Evolutionary conservation across 495 filamentous ascomycete genomes (phyloP).

Genomic region (Xylaria scruposa): DNA sequence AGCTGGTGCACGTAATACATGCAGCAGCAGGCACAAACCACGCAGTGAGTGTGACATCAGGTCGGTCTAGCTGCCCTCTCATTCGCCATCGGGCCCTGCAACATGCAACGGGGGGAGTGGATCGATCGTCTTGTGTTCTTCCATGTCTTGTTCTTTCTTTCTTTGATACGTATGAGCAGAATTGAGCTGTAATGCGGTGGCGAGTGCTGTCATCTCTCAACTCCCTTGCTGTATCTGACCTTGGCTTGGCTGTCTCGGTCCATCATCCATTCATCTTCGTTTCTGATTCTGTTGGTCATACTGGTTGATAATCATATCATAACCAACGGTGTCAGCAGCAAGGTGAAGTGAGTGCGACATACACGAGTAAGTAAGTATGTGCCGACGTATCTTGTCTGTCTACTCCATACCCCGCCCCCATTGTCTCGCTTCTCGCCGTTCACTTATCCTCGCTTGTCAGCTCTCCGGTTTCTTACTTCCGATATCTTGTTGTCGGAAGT

Average conservation of each 20-base stretch:
- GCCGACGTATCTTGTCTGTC: background rate
- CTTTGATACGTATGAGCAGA: background rate
- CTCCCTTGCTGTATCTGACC: background rate
- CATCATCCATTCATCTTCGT: background rate
- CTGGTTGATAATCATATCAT: conserved; percentile 22
- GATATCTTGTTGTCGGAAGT: background rate
- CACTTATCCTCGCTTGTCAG: background rate
- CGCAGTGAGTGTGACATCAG: conserved; percentile 23
- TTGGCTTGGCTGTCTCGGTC: background rate
- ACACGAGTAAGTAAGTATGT: background rate
- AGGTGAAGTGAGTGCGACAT: background rate
- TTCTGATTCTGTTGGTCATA: conserved; percentile 19
- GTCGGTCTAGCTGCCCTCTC: background rate
- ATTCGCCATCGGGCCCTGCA: conserved; percentile 9
- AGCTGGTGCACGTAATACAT: conserved; percentile 20
- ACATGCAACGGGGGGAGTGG: background rate
- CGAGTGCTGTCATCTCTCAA: background rate
- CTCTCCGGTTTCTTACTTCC: background rate
- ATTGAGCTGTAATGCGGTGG: background rate
- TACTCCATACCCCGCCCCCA: background rate
- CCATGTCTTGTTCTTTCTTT: too few relatives aligned
- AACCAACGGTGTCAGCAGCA: conserved; percentile 3
- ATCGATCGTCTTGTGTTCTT: background rate
- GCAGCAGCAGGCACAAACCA: conserved; percentile 27
- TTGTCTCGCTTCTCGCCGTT: background rate